These are phyloP conservation scores for Erysimum cheiranthoides DNA, from an alignment of 345 rosid species.

Conservation along the genomic window DNA sequence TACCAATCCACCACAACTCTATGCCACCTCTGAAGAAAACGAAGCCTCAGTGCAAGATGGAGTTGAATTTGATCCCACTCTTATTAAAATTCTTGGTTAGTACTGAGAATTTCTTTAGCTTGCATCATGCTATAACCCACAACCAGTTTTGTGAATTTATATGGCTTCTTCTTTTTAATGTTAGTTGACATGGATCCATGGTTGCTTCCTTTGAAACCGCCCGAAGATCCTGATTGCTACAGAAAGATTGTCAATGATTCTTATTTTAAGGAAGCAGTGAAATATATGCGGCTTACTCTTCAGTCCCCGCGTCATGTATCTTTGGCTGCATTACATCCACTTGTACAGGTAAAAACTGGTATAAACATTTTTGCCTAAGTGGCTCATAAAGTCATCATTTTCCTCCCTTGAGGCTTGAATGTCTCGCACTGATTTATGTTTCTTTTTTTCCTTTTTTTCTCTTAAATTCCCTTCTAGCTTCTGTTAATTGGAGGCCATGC, in stretches of 20 bases:
- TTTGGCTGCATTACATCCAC: conserved; percentile 72
- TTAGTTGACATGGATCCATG: conserved; percentile 67
- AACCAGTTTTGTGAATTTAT: conserved; percentile 6
- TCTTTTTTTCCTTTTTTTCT: neutral
- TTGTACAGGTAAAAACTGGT: conserved; percentile 64
- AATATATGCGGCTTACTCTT: conserved; percentile 59
- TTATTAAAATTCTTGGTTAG: conserved; percentile 65
- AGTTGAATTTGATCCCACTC: conserved; percentile 49
- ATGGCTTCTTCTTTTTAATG: conserved; percentile 22
- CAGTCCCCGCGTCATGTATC: conserved; percentile 47
- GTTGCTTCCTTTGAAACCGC: conserved; percentile 72
- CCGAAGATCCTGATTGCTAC: conserved; percentile 52
- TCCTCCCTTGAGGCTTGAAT: neutral
- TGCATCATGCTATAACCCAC: neutral
- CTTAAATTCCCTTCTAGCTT: conserved; percentile 50
- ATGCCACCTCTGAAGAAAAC: conserved; percentile 56
- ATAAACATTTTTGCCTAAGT: neutral
- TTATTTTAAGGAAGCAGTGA: conserved; percentile 67
- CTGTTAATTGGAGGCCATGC: conserved; percentile 71
- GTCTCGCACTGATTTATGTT: conserved; percentile 16
- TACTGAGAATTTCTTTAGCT: conserved; percentile 15
- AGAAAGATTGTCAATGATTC: conserved; percentile 47
- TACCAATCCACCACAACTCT: conserved; percentile 45
- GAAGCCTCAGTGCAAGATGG: conserved; percentile 49
- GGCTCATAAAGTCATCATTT: neutral